These are phyloP conservation scores for Colletotrichum destructivum DNA, from an alignment of 2,329 filamentous ascomycete genomes.

Conservation along the genomic window DNA sequence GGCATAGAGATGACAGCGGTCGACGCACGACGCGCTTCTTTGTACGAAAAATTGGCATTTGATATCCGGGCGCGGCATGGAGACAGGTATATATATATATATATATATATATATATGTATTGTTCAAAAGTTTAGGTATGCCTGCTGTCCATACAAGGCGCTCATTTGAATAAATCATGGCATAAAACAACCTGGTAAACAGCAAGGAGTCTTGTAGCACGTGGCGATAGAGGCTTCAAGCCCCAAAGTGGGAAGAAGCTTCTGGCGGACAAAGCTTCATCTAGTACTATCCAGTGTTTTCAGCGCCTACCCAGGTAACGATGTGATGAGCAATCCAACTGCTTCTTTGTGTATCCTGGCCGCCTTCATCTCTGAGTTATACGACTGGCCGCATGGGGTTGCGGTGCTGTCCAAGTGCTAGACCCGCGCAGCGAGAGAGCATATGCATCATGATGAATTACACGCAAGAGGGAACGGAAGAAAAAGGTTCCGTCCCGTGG, in stretches of 20 bases:
- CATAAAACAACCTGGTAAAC: background rate
- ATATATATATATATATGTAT: background rate
- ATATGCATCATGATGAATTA: background rate
- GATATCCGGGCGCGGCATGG: conserved; percentile 19
- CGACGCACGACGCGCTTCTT: background rate
- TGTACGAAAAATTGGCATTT: conserved; percentile 24
- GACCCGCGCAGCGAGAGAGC: background rate
- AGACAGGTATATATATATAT: conserved; percentile 26
- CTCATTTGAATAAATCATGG: background rate
- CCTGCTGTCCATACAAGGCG: conserved; percentile 5
- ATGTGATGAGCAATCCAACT: background rate
- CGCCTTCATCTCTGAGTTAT: background rate
- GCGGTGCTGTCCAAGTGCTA: background rate
- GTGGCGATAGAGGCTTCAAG: too few relatives aligned
- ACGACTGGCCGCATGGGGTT: background rate
- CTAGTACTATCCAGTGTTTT: too few relatives aligned
- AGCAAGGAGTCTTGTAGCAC: too few relatives aligned
- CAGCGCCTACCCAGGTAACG: background rate
- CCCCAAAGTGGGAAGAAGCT: background rate
- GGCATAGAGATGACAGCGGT: background rate
- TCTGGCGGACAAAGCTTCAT: background rate
- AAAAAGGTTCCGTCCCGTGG: background rate
- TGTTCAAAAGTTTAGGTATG: conserved; percentile 22
- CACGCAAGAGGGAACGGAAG: background rate
- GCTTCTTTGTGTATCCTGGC: background rate